Evolutionary conservation across 805 yeast species (phyloP).

Genomic region (Grigorovia humatica): DNA sequence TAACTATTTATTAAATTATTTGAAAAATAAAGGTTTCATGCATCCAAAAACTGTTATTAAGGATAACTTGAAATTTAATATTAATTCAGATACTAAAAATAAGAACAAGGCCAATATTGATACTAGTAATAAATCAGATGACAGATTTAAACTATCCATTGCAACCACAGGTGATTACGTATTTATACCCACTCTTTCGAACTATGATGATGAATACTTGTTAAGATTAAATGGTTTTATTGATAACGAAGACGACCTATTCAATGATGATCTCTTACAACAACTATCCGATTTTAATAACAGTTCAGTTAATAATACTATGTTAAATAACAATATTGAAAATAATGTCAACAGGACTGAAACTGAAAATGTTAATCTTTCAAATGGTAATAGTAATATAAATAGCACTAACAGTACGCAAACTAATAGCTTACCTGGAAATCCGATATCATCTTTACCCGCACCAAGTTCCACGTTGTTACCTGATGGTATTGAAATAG

Average conservation of each 20-base stretch:
- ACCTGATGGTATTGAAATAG: slow-evolving; percentile 2
- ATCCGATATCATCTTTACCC: background rate
- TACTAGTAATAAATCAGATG: background rate
- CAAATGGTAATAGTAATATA: background rate
- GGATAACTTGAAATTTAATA: slow-evolving; percentile 7
- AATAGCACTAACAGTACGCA: background rate
- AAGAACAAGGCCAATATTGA: background rate
- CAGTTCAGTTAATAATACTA: background rate
- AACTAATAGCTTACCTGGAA: background rate
- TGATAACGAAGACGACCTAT: slow-evolving; percentile 3
- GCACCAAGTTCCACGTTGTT: background rate
- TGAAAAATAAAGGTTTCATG: slow-evolving; percentile 23
- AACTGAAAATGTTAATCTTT: background rate
- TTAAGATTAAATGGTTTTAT: slow-evolving; percentile 18
- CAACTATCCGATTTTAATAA: background rate
- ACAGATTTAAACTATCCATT: slow-evolving; percentile 16
- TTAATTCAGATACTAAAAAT: background rate
- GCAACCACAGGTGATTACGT: slow-evolving; percentile 30
- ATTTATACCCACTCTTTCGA: slow-evolving; percentile 28
- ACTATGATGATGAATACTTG: slow-evolving; percentile 27
- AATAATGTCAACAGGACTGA: background rate
- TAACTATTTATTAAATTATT: slow-evolving; percentile 13
- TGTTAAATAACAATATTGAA: too few species aligned
- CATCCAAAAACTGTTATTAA: slow-evolving; percentile 10
- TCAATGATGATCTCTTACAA: background rate